Conservation (phyloP, 2,329 filamentous ascomycete species). For the Fusarium brachygibbosum region DNA sequence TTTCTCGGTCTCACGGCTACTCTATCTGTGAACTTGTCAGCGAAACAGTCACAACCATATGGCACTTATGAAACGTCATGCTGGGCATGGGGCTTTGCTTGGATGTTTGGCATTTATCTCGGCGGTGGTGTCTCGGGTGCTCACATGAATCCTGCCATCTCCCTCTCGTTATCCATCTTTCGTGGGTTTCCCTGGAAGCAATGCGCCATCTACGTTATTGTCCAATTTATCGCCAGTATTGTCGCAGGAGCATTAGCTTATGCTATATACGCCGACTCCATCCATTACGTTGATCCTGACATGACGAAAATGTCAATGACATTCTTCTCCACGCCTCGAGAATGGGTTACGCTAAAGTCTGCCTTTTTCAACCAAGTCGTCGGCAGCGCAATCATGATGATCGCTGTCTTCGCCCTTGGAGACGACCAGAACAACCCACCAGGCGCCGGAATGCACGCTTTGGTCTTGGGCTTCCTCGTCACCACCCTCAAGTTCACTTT, state of each 20-base stretch:
- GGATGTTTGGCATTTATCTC: conserved; percentile 47
- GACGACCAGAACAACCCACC: conserved; percentile 57
- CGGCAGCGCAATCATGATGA: conserved; percentile 54
- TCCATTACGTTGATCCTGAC: conserved; percentile 48
- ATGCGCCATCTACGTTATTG: conserved; percentile 39
- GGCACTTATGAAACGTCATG: conserved; percentile 44
- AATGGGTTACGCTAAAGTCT: conserved; percentile 43
- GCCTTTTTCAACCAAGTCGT: conserved; percentile 56
- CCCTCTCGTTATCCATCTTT: conserved; percentile 53
- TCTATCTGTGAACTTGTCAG: conserved; percentile 34
- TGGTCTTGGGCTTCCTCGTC: conserved; percentile 54
- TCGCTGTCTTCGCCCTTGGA: conserved; percentile 54
- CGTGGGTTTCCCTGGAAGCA: conserved; percentile 55
- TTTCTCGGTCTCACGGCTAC: conserved; percentile 39
- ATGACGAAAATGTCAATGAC: conserved; percentile 50
- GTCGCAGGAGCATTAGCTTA: conserved; percentile 23
- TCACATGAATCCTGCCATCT: conserved; percentile 55
- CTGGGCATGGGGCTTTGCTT: conserved; percentile 47
- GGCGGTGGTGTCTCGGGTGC: conserved; percentile 49
- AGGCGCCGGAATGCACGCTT: conserved; percentile 55
- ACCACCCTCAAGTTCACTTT: conserved; percentile 55
- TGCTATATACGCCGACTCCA: conserved; percentile 28
- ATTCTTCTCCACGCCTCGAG: conserved; percentile 53
- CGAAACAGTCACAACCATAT: conserved; percentile 26
- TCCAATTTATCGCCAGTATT: conserved; percentile 19